Evolutionary conservation across 176 grass and related monocot species (phyloP), one percentile per base, ranked within the genome.

Genomic region (Musa schizocarpa): DNA sequence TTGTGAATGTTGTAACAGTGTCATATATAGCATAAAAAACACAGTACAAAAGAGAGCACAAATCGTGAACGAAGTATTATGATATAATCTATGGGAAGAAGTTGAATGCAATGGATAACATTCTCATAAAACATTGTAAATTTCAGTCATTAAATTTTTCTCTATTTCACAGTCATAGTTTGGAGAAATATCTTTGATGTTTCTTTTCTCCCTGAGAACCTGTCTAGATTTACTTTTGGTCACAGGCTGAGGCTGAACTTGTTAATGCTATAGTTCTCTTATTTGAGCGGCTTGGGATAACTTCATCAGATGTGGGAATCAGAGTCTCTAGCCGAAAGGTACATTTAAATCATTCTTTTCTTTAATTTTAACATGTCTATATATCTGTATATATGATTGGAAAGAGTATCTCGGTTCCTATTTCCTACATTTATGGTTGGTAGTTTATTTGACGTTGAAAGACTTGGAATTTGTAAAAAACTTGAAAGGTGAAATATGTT

Each of bases 321-420:
- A 88, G 87, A 69, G 76, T 92, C 27, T 96, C 93, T 66, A 96
- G 89, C 74, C 69, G 89, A 79, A 96, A 96, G 89, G 89, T 96
- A 48, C 1, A 13, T 29, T 29, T 52, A 67, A 22, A 53, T 72
- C 54, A 62, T 53, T 56, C 54, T 63, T 52, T 54, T 9, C 52
- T 77, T n/a, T 54, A 56, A 27, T 73, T 43, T 21, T 68, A 74
- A 19, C 10, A 65, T 19, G 9, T 14, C 57, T 17, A 43, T n/a
- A n/a, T 61, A n/a, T 61, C n/a, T 6, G 17, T 34, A 20, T 20
- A 17, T 70, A n/a, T 70, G 43, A 70, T 16, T n/a, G 58, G 8
- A 62, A 65, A 14, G 10, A 43, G 24, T 65, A 13, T 24, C 8
- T 70, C 10, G 17, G 27, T 26, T 51, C 48, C 68, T 51, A 13